Conservation (phyloP, 108 stramenopile genomes). For the Cylindrotheca closterium region DNA sequence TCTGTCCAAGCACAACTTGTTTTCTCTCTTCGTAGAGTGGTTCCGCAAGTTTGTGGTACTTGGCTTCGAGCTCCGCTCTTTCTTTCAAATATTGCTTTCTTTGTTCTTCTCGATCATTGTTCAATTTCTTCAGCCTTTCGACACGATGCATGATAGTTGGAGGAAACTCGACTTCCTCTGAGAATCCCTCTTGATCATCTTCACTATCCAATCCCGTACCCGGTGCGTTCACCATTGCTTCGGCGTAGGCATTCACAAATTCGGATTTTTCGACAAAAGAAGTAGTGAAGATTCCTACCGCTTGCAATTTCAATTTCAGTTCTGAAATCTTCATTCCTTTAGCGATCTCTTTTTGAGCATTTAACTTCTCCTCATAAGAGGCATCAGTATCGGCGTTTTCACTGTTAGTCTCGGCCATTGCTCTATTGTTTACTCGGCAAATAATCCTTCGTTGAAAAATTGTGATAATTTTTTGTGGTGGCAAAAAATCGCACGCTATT, state of each 20-base stretch:
- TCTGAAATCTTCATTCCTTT: constrained; percentile 65
- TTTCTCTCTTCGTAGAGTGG: constrained; percentile 71
- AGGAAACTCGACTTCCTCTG: constrained; percentile 44
- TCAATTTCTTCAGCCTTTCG: constrained; percentile 55
- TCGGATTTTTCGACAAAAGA: constrained; percentile 72
- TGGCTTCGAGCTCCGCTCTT: constrained; percentile 78
- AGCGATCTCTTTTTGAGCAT: constrained; percentile 52
- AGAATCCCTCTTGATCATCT: constrained; percentile 41
- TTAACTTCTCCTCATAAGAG: constrained; percentile 30
- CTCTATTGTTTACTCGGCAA: too few relatives aligned
- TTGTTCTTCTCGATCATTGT: constrained; percentile 52
- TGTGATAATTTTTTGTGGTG: too few relatives aligned
- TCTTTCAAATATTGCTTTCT: constrained; percentile 72
- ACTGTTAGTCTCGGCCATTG: too few relatives aligned
- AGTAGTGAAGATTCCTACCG: constrained; percentile 59
- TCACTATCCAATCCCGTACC: constrained; percentile 3
- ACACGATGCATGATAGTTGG: constrained; percentile 51
- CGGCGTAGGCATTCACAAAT: constrained; percentile 71
- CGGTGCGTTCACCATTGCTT: constrained; percentile 49
- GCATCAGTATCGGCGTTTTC: not conserved
- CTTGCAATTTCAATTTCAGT: constrained; percentile 65
- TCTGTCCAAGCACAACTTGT: constrained; percentile 41
- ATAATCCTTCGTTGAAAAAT: too few relatives aligned
- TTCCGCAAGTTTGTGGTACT: constrained; percentile 49
- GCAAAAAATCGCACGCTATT: too few relatives aligned